phyloP scores from a whole-genome alignment of 257 asterid genomes.

The Solanum rostratum region DNA sequence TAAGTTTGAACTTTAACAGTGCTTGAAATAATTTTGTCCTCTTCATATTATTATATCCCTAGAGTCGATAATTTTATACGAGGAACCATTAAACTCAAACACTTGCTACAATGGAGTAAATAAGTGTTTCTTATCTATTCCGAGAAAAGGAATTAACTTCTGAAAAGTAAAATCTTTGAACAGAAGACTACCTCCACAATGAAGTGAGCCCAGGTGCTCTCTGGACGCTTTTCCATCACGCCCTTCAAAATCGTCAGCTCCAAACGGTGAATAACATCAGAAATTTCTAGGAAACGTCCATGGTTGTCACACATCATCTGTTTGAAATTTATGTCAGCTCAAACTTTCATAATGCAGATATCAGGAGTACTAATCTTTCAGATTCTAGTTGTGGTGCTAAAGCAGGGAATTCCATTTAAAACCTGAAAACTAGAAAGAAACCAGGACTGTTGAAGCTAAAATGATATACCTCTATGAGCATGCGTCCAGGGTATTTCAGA shows the following conservation, averaged over 20 bases:
- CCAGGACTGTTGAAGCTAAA: neutral
- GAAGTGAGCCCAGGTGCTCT: constrained; percentile 60
- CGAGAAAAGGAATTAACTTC: neutral
- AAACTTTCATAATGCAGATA: neutral
- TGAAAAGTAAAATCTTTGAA: neutral
- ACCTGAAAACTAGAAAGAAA: neutral
- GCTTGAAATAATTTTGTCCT: neutral
- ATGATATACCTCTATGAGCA: constrained; percentile 73
- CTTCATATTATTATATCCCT: neutral
- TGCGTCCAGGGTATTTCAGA: constrained; percentile 66
- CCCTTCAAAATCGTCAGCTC: constrained; percentile 66
- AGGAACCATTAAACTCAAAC: neutral
- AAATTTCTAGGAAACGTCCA: constrained; percentile 63
- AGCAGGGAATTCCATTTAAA: neutral
- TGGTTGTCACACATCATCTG: constrained; percentile 77
- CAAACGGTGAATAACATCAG: constrained; percentile 66
- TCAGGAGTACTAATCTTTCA: neutral
- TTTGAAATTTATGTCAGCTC: neutral
- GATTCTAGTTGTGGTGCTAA: neutral
- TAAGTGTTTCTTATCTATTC: neutral
- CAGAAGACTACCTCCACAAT: constrained; percentile 64
- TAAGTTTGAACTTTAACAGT: neutral
- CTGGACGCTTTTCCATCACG: constrained; percentile 45
- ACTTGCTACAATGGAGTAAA: neutral
- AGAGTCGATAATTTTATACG: neutral